Base-by-base conservation (phyloP, 164 flowering plant species). In the Nymphaea colorata region DNA sequence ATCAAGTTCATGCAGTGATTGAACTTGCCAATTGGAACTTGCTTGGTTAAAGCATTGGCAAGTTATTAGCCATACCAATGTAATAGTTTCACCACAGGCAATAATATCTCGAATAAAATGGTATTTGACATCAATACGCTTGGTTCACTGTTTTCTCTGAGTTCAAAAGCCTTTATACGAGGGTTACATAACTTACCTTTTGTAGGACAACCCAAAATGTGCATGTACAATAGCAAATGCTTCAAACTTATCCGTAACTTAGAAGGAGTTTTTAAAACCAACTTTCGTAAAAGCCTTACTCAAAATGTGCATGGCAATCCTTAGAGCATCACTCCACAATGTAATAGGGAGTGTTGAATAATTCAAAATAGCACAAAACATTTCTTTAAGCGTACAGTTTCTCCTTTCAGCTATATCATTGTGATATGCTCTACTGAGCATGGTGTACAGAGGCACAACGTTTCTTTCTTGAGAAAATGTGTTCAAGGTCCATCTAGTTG, bases 361-460 rank as follows among this genome's bases (percentile, higher is more conserved):
- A 61, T 25, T 16, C 7, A 61, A 16, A 4, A 61, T 15, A 4
- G 5, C 4, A 5, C 63, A 16, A 4, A 61, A 5, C 63, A 61
- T 61, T 16, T 61, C 63, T 25, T 61, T 61, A 16, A 61, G 41
- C 14, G 63, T 61, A 16, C 41, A 25, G 14, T 61, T 61, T 61
- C 63, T 61, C 16, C 16, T 61, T 61, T 61, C 17, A 55, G 4
- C 8, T 45, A 61, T 15, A 16, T 15, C 63, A 61, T 61, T 61
- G 4, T 61, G 63, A 16, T 61, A 16, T 61, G 4, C 41, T 4
- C 41, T 16, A 4, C 63, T 15, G 4, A 25, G 8, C 12, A 4
- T 45, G 51, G 65, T 61, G 43, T 68, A 68, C 43, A 42, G 57
- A 44, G 70, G 47, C 6, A 44, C 44, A 15, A 68, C 61, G 3